Conservation (phyloP, 768 basidiomycete species). For the Ramaria sp. region DNA sequence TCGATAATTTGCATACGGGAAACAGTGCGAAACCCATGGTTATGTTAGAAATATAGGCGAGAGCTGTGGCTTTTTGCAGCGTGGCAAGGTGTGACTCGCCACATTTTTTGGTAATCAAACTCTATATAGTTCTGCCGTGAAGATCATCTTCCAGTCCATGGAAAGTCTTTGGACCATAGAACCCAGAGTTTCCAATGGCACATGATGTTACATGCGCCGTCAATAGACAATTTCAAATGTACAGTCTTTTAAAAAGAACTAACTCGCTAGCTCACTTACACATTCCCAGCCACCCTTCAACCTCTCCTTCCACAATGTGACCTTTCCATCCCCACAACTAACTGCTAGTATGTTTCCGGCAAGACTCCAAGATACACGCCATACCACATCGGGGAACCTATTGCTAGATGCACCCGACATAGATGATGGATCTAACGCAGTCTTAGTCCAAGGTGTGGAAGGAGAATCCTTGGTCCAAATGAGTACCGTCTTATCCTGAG, state of each 20-base stretch:
- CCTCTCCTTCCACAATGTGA: slow-evolving; percentile 97
- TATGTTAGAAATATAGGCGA: no score
- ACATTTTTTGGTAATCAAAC: no score
- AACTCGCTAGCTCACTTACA: slow-evolving; percentile 90
- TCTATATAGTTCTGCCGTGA: no score
- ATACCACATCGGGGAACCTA: slow-evolving; percentile 94
- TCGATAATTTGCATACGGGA: no score
- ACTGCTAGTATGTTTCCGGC: slow-evolving; percentile 95
- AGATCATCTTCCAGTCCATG: no score
- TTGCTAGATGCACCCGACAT: slow-evolving; percentile 39
- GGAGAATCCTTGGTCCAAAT: slow-evolving; percentile 87
- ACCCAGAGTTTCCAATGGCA: no score
- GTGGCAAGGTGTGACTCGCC: no score
- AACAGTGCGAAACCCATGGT: no score
- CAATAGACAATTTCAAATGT: background rate
- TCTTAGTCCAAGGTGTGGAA: slow-evolving; percentile 67
- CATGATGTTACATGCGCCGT: no score
- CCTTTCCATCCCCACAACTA: slow-evolving; percentile 95
- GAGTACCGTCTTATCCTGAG: slow-evolving; percentile 70
- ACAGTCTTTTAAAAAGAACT: slow-evolving; percentile 11
- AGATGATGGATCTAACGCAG: slow-evolving; percentile 61
- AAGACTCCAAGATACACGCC: slow-evolving; percentile 98
- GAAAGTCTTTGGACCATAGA: no score
- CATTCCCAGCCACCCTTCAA: slow-evolving; percentile 94
- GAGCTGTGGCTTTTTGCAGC: no score